Base-by-base conservation (phyloP, 352 stramenopile species). In the Phytophthora boehmeriae region DNA sequence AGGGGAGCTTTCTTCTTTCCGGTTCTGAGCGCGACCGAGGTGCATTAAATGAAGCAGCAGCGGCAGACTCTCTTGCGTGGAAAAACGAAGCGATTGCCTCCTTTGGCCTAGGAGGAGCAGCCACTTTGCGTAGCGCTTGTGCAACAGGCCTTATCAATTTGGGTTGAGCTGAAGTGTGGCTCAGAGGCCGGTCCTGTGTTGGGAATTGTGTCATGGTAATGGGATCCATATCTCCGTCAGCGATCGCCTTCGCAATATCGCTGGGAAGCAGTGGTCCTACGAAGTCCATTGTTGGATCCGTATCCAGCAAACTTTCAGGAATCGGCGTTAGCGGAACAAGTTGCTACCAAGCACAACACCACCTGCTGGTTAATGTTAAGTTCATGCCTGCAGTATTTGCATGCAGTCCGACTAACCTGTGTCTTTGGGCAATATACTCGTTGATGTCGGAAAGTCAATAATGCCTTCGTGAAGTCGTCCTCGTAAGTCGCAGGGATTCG, bases 171-270 rank as follows among this genome's bases (percentile, higher is more conserved):
- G 38, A 39, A 14, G 23, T 52, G 10, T 20, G 39, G 19, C 47
- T 36, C 54, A 45, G 20, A 17, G 43, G 23, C 11, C 23, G 27
- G 20, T 23, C 30, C 56, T 46, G 14, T 16, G 27, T 16, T 19
- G 68, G 58, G 56, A 94, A 94, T 11, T 17, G 55, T 11, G 51
- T 63, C 54, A 75, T 76, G 5, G 76, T 80, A 45, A 93, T 92
- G 4, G 86, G 86, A 38, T 95, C 86, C 67, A 93, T 80, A 46
- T 90, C 70, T 43, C 86, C 86, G 42, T 88, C 59, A 14, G 86
- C 84, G 47, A 95, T 88, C 20, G 56, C 70, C 23, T 57, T 62
- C 4, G 86, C 84, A 22, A 78, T 30, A 19, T 78, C 72, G 25
- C 78, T 59, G 0, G 66, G 9, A 6, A 95, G 57, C 44, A 80